Evolutionary conservation across 2,329 filamentous ascomycete species (phyloP).

Genomic region (Zymoseptoria pseudotritici): DNA sequence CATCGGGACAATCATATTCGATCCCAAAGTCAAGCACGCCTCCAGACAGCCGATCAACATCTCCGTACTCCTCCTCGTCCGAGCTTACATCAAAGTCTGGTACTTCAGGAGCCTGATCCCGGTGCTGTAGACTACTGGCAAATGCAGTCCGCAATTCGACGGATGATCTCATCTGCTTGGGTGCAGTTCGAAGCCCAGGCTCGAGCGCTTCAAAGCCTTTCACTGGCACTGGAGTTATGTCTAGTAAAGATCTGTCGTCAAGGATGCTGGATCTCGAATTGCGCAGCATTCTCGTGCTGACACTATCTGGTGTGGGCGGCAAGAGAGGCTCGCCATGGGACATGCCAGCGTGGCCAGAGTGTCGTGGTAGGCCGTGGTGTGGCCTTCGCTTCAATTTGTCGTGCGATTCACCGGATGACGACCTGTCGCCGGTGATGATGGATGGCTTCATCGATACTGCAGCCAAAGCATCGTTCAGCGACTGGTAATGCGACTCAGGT

Average conservation of each 20-base stretch:
- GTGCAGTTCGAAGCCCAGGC: constrained; percentile 18
- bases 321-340: constrained; percentile 23
- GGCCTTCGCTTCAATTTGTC: constrained; percentile 6
- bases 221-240: constrained; percentile 17
- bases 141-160: constrained; percentile 24
- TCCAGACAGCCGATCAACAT: constrained; percentile 7
- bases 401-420: neutral
- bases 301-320: constrained; percentile 30
- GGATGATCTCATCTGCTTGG: constrained; percentile 25
- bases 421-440: neutral
- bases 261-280: constrained; percentile 24
- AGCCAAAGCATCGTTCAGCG: constrained; percentile 16
- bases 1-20: constrained; percentile 28
- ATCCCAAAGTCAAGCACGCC: constrained; percentile 15
- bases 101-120: constrained; percentile 9
- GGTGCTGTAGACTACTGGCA: constrained; percentile 16
- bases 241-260: constrained; percentile 18
- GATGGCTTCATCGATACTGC: neutral
- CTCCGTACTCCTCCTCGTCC: constrained; percentile 12
- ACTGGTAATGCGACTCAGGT: constrained; percentile 12
- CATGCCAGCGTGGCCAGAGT: constrained; percentile 16
- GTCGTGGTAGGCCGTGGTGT: constrained; percentile 5
- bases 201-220: constrained; percentile 17
- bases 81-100: constrained; percentile 11
- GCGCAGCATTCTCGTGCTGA: constrained; percentile 27